Conservation (phyloP, 805 yeast genomes). For the Blastobotrys parvus region DNA sequence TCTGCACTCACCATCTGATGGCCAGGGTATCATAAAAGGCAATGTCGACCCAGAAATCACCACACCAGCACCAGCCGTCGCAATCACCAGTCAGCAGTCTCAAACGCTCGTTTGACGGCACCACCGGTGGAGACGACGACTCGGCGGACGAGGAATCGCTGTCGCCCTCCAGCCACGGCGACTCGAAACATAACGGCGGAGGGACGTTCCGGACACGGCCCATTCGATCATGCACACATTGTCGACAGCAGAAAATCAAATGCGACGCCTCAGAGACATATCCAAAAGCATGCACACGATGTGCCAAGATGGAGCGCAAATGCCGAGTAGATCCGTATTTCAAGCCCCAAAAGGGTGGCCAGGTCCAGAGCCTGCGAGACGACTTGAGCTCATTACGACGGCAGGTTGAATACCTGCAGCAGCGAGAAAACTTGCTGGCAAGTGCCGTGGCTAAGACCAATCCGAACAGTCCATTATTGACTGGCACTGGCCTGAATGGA, state of each 20-base stretch:
- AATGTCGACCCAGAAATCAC: too few species aligned
- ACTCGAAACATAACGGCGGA: neutral
- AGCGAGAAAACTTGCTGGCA: conserved; percentile 14
- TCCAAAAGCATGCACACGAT: conserved; percentile 76
- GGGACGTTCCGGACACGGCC: conserved; percentile 49
- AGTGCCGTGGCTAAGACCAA: conserved; percentile 12
- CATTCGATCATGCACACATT: conserved; percentile 87
- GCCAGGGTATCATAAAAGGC: too few species aligned
- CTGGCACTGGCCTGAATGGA: neutral
- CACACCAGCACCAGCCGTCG: too few species aligned
- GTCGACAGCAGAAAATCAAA: conserved; percentile 88
- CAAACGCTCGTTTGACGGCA: too few species aligned
- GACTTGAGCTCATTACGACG: conserved; percentile 60
- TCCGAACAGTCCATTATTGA: conserved; percentile 6
- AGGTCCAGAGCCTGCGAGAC: conserved; percentile 71
- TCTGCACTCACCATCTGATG: too few species aligned
- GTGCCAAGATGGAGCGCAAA: conserved; percentile 66
- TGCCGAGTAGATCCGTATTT: conserved; percentile 91
- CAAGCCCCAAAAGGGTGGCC: conserved; percentile 86
- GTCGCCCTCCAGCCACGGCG: neutral
- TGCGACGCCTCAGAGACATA: conserved; percentile 83
- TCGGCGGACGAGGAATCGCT: neutral
- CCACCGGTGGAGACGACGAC: too few species aligned
- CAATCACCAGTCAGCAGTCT: too few species aligned
- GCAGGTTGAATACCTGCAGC: conserved; percentile 35